phyloP scores from a whole-genome alignment of 768 basidiomycete species.

The Clavulina sp. region DNA sequence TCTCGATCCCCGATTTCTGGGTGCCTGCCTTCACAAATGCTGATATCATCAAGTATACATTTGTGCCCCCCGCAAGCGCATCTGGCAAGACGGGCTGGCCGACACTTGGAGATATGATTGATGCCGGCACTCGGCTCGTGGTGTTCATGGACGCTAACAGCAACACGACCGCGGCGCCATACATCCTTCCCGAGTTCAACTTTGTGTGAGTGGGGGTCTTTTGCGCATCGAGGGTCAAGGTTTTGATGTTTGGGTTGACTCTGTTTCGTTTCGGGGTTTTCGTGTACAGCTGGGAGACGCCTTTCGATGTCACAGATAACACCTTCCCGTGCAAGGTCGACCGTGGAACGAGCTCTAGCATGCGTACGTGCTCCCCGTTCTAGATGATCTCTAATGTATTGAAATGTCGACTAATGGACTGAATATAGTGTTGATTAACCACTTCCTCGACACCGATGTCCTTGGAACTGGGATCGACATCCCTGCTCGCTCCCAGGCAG shows the following conservation, averaged over 20 bases:
- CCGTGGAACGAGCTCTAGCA: slow-evolving; percentile 53
- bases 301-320: slow-evolving; percentile 41
- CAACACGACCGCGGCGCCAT: slow-evolving; percentile 52
- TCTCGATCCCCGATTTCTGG: slow-evolving; percentile 39
- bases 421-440: slow-evolving; percentile 74
- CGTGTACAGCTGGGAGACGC: slow-evolving; percentile 80
- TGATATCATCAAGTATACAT: no score
- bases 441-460: slow-evolving; percentile 87
- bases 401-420: no score
- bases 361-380: no score
- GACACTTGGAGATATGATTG: slow-evolving; percentile 39
- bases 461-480: no score
- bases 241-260: neutral
- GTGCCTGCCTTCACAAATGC: no score
- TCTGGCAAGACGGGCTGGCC: slow-evolving; percentile 58
- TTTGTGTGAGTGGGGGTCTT: no score
- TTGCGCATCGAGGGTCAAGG: no score
- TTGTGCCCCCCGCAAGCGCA: no score
- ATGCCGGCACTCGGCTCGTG: slow-evolving; percentile 56
- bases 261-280: no score
- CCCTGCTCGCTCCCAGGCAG: no score
- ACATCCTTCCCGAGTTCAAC: slow-evolving; percentile 83
- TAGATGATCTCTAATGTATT: no score
- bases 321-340: slow-evolving; percentile 77
- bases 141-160: slow-evolving; percentile 75